Evolutionary conservation across 2,329 filamentous ascomycete genomes (phyloP), one percentile per base, ranked within the genome.

Genomic region (Chaetomium globosum): DNA sequence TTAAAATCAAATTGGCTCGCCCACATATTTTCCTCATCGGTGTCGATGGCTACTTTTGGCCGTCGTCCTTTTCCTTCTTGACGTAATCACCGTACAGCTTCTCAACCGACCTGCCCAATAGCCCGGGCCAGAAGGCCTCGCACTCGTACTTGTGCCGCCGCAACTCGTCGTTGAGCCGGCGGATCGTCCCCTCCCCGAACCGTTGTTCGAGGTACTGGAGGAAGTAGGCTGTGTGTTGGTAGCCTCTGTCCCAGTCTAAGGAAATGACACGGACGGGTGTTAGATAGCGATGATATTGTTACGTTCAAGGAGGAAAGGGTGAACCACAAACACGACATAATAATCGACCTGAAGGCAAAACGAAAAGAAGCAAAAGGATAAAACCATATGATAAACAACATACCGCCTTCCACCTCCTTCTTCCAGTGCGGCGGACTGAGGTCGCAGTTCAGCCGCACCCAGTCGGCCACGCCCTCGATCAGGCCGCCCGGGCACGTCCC

Each of bases 401-500:
- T 66, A 72, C 70, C 63, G 13, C 69, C 71, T 8, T 70, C 74
- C 0, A 77, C 72, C 59, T 85, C 82, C 2, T 80, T 80, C 74
- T 86, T 89, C 94, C 94, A 98, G 78, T 97, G 93, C 58, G 91
- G 90, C 49, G 94, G 92, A 9, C 82, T 85, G 31, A 96, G 82
- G 0, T 84, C 85, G 58, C 88, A 88, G 69, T 86, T 87, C 67
- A 98, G 79, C 2, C 94, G 85, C 28, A 98, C 93, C 86, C 92
- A 98, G 78, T 98, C 95, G 23, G 94, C 94, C 61, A 98, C 87
- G 0, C 94, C 94, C 77, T 98, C 94, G 63, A 96, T 89, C 55
- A 98, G 77, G 0, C 95, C 95, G 0, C 89, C 89, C 0, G 90
- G 90, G 52, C 87, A 86, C 4, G 79, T 80, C 1, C 81, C 82